Evolutionary conservation across 2,329 filamentous ascomycete species (phyloP), one percentile per base, ranked within the genome.

Genomic region (Fusarium haematococcum): DNA sequence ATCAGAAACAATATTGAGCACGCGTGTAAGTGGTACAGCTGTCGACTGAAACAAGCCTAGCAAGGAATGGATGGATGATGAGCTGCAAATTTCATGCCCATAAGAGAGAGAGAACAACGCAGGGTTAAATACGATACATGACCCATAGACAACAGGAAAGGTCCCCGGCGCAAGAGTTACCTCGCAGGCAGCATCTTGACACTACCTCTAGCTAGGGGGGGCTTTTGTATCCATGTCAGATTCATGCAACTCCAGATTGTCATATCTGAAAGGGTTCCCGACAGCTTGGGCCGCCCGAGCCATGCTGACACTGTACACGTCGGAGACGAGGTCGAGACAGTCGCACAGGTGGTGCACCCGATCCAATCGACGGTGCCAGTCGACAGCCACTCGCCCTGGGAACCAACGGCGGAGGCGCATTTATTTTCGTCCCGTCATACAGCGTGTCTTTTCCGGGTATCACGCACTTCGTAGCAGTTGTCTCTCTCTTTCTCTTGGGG

Each of bases 381-480:
- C 6, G 18, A 25, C 61, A 75, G 77, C 77, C 77, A 79, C 77
- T 79, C 73, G 77, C 71, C 66, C 76, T 59, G 52, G 33, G 54
- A 65, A 61, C 77, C 77, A 79, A 77, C 73, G 64, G 71, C 60
- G 57, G 67, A 54, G 54, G 50, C 48, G 64, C 30, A 69, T 70
- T 71, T 77, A 77, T 79, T 79, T 77, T 79, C 77, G 77, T 77
- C 35, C 66, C 37, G 75, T 70, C 64, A 57, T 68, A 76, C 77
- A 71, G 50, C 67, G 60, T 39, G 43, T 67, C 63, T 66, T 37
- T 57, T 27, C 67, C 60, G 65, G 63, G 73, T 77, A 64, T 69
- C 64, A 71, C 72, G 23, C 23, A 50, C 45, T 45, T 20, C 25
- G 43, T 9, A 48, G 43, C 2, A 11, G 23, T 50, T 68, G 61